Conservation (phyloP, 345 rosid species). For the Pistacia integerrima region DNA sequence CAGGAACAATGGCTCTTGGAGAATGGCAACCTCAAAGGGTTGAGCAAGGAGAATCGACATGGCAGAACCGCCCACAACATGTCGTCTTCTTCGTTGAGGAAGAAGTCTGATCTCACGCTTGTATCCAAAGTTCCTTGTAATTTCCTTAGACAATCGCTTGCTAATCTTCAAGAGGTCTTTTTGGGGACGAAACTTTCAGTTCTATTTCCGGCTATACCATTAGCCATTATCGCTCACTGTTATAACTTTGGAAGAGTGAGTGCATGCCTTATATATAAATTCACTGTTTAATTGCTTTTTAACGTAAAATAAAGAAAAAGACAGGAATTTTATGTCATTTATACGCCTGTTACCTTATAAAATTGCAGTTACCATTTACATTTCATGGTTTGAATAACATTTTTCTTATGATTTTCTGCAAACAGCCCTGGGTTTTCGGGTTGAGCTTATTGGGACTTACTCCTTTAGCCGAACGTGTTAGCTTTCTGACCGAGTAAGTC, state of each 20-base stretch:
- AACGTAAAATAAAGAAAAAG: too few species aligned
- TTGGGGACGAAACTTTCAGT: slow-evolving; percentile 80
- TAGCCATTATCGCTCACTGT: slow-evolving; percentile 61
- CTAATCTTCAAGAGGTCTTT: slow-evolving; percentile 84
- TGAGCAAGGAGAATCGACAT: slow-evolving; percentile 59
- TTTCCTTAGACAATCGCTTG: slow-evolving; percentile 43
- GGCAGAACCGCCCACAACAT: slow-evolving; percentile 81
- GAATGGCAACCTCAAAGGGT: slow-evolving; percentile 54
- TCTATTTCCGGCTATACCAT: slow-evolving; percentile 78
- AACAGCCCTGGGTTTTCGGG: slow-evolving; percentile 87
- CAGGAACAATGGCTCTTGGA: slow-evolving; percentile 55
- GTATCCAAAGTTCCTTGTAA: slow-evolving; percentile 57
- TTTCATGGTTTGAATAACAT: too few species aligned
- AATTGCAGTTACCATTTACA: too few species aligned
- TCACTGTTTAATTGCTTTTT: not conserved
- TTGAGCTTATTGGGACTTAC: slow-evolving; percentile 81
- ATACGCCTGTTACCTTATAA: too few species aligned
- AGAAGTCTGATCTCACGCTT: slow-evolving; percentile 67
- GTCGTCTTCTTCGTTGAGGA: slow-evolving; percentile 83
- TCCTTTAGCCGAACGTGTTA: slow-evolving; percentile 90
- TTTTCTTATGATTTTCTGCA: slow-evolving; percentile 2
- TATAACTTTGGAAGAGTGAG: slow-evolving; percentile 66
- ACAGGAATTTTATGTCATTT: too few species aligned
- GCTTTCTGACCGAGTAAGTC: slow-evolving; percentile 93
- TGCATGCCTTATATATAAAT: not conserved